A percentile compares a stretch with the other conserved stretches of the same genome.
phyloP scores from a whole-genome alignment of 441 rosid genomes.

The Viola pubescens region DNA sequence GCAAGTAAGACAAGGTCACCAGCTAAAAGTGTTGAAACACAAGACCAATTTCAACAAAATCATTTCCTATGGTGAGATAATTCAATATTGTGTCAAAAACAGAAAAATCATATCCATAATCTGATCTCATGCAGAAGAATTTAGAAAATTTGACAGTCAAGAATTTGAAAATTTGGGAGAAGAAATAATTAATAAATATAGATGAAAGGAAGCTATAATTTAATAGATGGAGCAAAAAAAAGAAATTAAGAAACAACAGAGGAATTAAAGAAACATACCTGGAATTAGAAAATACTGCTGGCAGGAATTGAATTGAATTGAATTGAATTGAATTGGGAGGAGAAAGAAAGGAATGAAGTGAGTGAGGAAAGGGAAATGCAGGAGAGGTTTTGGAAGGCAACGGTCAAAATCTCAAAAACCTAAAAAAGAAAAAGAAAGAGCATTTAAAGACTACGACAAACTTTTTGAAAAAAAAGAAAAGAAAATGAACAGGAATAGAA shows the following conservation, averaged over 20 bases:
- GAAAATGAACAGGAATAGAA: too few species aligned
- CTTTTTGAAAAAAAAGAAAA: too few species aligned
- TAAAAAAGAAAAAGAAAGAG: conserved; percentile 15
- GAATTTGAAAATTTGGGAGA: neutral
- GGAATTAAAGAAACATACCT: neutral
- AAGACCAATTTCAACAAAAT: neutral
- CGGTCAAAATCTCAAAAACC: conserved; percentile 38
- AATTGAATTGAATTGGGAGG: conserved; percentile 6
- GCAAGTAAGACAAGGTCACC: conserved; percentile 26
- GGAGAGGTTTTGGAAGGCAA: conserved; percentile 38
- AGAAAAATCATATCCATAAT: too few species aligned
- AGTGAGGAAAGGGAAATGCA: conserved; percentile 19
- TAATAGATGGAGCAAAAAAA: neutral
- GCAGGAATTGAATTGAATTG: neutral
- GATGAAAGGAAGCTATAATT: too few species aligned
- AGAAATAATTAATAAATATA: too few species aligned
- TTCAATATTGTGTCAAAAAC: too few species aligned
- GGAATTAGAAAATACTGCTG: neutral
- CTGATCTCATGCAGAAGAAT: too few species aligned
- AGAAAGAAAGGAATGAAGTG: conserved; percentile 12
- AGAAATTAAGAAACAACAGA: neutral
- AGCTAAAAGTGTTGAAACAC: conserved; percentile 11
- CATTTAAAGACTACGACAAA: neutral
- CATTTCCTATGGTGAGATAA: too few species aligned
- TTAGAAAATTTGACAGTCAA: too few species aligned